Base-by-base conservation (phyloP, 495 filamentous ascomycete genomes). In the Penicilliopsis zonata region DNA sequence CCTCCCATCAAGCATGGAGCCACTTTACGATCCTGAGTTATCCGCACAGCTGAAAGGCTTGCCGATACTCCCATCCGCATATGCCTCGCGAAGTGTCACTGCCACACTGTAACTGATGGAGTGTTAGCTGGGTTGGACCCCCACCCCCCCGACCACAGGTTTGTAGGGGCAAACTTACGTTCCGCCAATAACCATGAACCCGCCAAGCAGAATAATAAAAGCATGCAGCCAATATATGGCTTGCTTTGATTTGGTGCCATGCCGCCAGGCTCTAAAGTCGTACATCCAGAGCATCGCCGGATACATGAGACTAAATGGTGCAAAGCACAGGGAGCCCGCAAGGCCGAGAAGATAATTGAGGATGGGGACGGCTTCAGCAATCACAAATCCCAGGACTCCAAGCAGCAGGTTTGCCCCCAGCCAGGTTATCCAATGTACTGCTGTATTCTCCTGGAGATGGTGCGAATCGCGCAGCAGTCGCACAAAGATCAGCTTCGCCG, bases 301-400 rank as follows among this genome's bases (percentile, higher is more conserved):
- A 23, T 69, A 44, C 13, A 37, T 44, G 18, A 68, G 57, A 2
- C 54, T 52, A 40, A 63, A 24, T 16, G 61, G 55, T 18, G 57
- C 59, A 44, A 61, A 65, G 16, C 49, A 50, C 14, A 61, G 29
- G 5, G 41, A 41, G 0, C 53, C 53, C 3, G 67, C 58, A 7
- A 70, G 37, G 0, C 59, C 65, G 15, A 84, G 43, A 18, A 85
- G 48, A 30, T 74, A 70, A 30, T 67, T 73, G 57, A 85, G 84
- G 46, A 79, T 71, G 0, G 81, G 80, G 17, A 86, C 78, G 3
- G 73, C 69, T 35, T 70, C 69, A 4, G 78, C 78, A 43, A 86
- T 65, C 33, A 82, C 42, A 59, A 73, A 83, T n/a, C n/a, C n/a
- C n/a, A n/a, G n/a, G n/a, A n/a, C n/a, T n/a, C n/a, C n/a, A n/a